phyloP scores from a whole-genome alignment of 2,329 filamentous ascomycete genomes.

The Catunica adiposa region DNA sequence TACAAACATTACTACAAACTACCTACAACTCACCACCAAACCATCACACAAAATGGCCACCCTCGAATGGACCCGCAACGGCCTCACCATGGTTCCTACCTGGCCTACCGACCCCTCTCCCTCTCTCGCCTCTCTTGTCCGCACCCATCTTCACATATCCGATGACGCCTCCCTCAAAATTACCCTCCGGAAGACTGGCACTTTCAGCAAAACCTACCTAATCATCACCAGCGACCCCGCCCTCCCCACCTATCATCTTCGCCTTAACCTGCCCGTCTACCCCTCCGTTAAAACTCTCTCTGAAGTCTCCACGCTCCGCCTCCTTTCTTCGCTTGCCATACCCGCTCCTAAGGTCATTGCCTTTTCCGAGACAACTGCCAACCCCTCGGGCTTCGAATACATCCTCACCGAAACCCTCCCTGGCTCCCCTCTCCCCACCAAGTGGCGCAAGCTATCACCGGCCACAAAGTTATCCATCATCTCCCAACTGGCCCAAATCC shows the following conservation, averaged over 20 bases:
- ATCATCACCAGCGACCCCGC: not conserved
- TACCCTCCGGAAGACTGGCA: not conserved
- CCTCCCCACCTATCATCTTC: not conserved
- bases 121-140: not conserved
- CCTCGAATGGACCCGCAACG: not conserved
- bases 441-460: not conserved
- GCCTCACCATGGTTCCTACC: not conserved
- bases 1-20: not conserved
- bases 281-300: not conserved
- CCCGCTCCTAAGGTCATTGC: not conserved
- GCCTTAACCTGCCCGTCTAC: not conserved
- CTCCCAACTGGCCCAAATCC: not conserved
- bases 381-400: not conserved
- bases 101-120: not conserved
- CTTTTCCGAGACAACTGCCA: not conserved
- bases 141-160: not conserved
- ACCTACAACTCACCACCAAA: not conserved
- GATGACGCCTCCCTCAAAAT: not conserved
- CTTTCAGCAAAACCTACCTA: conserved; percentile 3
- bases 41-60: not conserved
- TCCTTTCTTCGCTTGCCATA: not conserved
- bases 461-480: not conserved
- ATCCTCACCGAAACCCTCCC: not conserved
- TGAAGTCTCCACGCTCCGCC: not conserved
- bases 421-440: not conserved